phyloP scores from a whole-genome alignment of 768 basidiomycete genomes.

The Fomitopsis pulvina region DNA sequence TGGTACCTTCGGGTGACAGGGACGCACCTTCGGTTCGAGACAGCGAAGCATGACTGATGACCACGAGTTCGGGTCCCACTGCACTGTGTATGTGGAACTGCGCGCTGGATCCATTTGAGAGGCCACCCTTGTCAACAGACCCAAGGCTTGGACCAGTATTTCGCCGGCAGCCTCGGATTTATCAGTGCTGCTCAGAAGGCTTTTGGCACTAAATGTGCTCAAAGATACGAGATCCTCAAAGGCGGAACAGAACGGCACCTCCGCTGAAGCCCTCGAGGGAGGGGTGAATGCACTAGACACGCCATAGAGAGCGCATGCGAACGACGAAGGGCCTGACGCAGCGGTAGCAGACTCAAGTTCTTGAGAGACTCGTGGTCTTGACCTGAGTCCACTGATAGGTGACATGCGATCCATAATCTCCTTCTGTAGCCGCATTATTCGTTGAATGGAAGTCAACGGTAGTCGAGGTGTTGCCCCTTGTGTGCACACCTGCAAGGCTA shows the following conservation, averaged over 20 bases:
- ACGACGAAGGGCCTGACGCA: slow-evolving; percentile 27
- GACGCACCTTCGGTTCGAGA: slow-evolving; percentile 49
- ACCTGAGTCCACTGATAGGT: slow-evolving; percentile 7
- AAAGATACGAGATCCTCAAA: slow-evolving; percentile 44
- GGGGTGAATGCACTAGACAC: slow-evolving; percentile 17
- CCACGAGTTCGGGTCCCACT: slow-evolving; percentile 68
- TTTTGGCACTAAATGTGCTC: slow-evolving; percentile 9
- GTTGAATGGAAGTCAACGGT: not conserved
- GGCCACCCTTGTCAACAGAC: slow-evolving; percentile 45
- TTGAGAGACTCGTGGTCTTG: slow-evolving; percentile 9
- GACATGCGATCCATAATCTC: slow-evolving; percentile 19
- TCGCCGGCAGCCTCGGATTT: slow-evolving; percentile 35
- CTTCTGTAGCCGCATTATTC: slow-evolving; percentile 12
- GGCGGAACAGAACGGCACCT: slow-evolving; percentile 47
- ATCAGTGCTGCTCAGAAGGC: slow-evolving; percentile 26
- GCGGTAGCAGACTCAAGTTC: not conserved
- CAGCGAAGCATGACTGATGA: slow-evolving; percentile 43
- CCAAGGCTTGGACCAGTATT: slow-evolving; percentile 45
- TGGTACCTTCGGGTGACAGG: not conserved
- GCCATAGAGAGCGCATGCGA: slow-evolving; percentile 59
- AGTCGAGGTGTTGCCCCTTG: slow-evolving; percentile 1
- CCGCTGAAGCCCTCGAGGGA: slow-evolving; percentile 16
- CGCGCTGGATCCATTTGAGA: slow-evolving; percentile 30
- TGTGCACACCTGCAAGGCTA: not conserved
- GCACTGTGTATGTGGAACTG: slow-evolving; percentile 28